Base-by-base conservation (phyloP, 1,284 basidiomycete species). In the Xerocomus amazonicus region DNA sequence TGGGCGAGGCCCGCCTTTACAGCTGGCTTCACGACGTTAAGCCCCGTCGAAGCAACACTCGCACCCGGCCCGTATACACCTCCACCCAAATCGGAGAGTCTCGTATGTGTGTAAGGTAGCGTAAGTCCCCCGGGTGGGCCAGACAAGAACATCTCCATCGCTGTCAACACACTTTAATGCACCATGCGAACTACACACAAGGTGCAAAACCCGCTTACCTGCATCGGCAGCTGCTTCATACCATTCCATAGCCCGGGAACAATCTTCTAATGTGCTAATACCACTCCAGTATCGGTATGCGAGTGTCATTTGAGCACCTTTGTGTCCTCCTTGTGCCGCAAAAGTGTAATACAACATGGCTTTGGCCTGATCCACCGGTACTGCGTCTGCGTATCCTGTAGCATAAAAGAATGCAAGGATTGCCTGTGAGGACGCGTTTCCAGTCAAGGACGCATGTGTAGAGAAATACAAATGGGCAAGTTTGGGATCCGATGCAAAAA, bases 231-330 rank as follows among this genome's bases (percentile, higher is more conserved):
- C 92, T 35, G 75, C 77, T 61, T 92, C 88, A 66, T 97, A 97
- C 85, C 90, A 97, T 23, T 82, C 79, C 40, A 93, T 70, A 3
- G 94, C 90, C 6, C 80, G 74, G 62, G 82, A 75, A 66, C 95
- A 97, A 59, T 87, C 84, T 65, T 97, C 92, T 46, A 84, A 76
- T 0, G 90, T 87, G 6, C 94, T 92, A 52, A 99, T 95, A 0
- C 97, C 97, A 26, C 87, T 87, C 89, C 92, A 97, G 65, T 95
- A 87, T n/a, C 94, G 81, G 68, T 96, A 98, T 0, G 87, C 97
- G 34, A 99, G 75, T 0, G 92, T 83, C 90, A 96, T 94, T 66
- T 95, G 88, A 0, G 96, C 90, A 5, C 89, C 84, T 57, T 85
- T 82, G 69, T 95, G 80, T 0, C 89, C 91, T 14, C 88, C 87